Evolutionary conservation across 768 basidiomycete species (phyloP).

Genomic region (Tephrocybe rancida): DNA sequence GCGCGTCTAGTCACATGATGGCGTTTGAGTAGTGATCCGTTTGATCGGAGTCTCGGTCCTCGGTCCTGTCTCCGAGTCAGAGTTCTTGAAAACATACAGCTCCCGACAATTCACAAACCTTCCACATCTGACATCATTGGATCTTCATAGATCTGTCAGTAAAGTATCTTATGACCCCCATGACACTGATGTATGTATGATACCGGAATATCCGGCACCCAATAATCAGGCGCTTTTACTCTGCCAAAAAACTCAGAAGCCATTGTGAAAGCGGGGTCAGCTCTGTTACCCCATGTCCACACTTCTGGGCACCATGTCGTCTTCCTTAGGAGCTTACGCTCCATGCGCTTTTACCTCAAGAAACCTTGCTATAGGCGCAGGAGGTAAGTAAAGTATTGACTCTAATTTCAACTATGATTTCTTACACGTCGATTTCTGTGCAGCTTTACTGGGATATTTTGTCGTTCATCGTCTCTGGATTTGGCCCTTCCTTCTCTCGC

Average conservation of each 20-base stretch:
- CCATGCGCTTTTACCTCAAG: background rate
- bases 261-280: too few relatives aligned
- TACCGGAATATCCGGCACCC: background rate
- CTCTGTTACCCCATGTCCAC: too few relatives aligned
- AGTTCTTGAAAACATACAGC: too few relatives aligned
- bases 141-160: too few relatives aligned
- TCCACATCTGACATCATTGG: too few relatives aligned
- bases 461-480: conserved; percentile 28
- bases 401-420: background rate
- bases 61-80: too few relatives aligned
- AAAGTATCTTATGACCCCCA: background rate
- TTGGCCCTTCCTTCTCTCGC: conserved; percentile 31
- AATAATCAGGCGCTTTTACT: conserved; percentile 7
- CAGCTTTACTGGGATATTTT: conserved; percentile 17
- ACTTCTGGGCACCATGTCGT: background rate
- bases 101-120: too few relatives aligned
- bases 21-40: too few relatives aligned
- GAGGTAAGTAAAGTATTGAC: background rate
- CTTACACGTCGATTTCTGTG: background rate
- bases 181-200: background rate
- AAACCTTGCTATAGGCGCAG: background rate
- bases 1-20: conserved; percentile 46
- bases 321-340: background rate
- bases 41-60: background rate
- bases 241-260: background rate